phyloP scores from a whole-genome alignment of 805 yeast species.

The Wickerhamiella siamensis region DNA sequence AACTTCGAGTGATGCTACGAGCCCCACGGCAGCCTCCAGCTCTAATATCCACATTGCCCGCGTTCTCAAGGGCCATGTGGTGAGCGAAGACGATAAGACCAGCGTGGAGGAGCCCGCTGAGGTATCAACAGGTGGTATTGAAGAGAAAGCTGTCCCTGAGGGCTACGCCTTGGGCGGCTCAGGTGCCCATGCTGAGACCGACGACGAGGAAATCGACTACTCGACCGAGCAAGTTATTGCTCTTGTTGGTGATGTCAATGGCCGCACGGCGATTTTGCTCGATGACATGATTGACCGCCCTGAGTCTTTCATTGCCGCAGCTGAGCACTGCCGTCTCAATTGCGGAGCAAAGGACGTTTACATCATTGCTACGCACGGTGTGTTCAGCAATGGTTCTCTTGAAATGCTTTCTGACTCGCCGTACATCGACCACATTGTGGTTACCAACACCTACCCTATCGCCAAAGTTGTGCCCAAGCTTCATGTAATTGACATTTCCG shows the following conservation, averaged over 20 bases:
- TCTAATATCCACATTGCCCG: conserved; percentile 78
- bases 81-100: conserved; percentile 22
- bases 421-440: conserved; percentile 82
- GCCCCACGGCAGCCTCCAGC: conserved; percentile 14
- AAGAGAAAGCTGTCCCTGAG: conserved; percentile 1
- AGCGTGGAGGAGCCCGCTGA: conserved; percentile 53
- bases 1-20: conserved; percentile 9
- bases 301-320: conserved; percentile 86
- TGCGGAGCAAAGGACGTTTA: conserved; percentile 92
- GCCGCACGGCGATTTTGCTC: conserved; percentile 79
- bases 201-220: conserved; percentile 73
- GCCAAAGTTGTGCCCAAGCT: conserved; percentile 53
- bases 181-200: conserved; percentile 57
- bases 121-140: conserved; percentile 14
- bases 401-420: conserved; percentile 63
- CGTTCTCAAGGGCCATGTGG: conserved; percentile 92
- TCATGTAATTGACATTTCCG: conserved; percentile 80
- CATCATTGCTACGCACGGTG: conserved; percentile 90
- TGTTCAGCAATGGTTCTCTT: conserved; percentile 76
- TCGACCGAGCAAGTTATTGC: conserved; percentile 75
- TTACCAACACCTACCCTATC: conserved; percentile 92
- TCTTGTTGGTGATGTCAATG: conserved; percentile 87
- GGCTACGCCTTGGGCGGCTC: conserved; percentile 64
- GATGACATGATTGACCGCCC: conserved; percentile 98
- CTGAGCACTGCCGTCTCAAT: conserved; percentile 88